A percentile compares a stretch with the other conserved stretches of the same genome.
phyloP scores from a whole-genome alignment of 805 yeast species.

The Saturnispora galanensis region DNA sequence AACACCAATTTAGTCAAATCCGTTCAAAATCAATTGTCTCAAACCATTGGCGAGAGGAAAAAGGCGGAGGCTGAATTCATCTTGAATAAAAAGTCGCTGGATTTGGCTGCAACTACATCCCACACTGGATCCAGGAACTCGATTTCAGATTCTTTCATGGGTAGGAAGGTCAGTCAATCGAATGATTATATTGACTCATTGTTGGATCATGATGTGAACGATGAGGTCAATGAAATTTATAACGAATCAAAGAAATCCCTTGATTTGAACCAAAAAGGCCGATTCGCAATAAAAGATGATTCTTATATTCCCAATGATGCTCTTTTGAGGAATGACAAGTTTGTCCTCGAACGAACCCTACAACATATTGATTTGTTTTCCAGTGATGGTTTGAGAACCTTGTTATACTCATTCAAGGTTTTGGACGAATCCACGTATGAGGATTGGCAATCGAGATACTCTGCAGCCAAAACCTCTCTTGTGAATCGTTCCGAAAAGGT shows the following conservation, averaged over 20 bases:
- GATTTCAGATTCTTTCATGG: slow-evolving; percentile 9
- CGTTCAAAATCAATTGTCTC: slow-evolving; percentile 57
- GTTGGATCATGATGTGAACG: slow-evolving; percentile 33
- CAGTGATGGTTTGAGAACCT: slow-evolving; percentile 87
- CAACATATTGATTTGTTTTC: slow-evolving; percentile 92
- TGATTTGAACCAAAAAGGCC: slow-evolving; percentile 47
- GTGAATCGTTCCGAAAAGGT: slow-evolving; percentile 55
- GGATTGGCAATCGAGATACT: slow-evolving; percentile 58
- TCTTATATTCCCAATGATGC: slow-evolving; percentile 44
- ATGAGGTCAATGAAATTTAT: slow-evolving; percentile 44
- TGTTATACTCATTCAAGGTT: slow-evolving; percentile 75
- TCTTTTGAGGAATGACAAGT: slow-evolving; percentile 61
- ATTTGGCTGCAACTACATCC: slow-evolving; percentile 15
- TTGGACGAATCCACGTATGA: slow-evolving; percentile 48
- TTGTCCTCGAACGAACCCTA: slow-evolving; percentile 70
- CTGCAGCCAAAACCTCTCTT: slow-evolving; percentile 69
- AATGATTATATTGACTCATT: slow-evolving; percentile 16
- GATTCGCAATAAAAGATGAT: slow-evolving; percentile 31
- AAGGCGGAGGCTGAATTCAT: slow-evolving; percentile 69
- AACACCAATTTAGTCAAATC: slow-evolving; percentile 46
- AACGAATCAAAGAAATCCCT: slow-evolving; percentile 46
- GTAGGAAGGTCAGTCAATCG: slow-evolving; percentile 5
- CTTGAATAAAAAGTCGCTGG: slow-evolving; percentile 43
- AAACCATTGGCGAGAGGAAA: slow-evolving; percentile 51
- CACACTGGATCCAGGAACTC: slow-evolving; percentile 20